phyloP scores from a whole-genome alignment of 2,329 filamentous ascomycete genomes.

The Penicillium fuscoglaucum region DNA sequence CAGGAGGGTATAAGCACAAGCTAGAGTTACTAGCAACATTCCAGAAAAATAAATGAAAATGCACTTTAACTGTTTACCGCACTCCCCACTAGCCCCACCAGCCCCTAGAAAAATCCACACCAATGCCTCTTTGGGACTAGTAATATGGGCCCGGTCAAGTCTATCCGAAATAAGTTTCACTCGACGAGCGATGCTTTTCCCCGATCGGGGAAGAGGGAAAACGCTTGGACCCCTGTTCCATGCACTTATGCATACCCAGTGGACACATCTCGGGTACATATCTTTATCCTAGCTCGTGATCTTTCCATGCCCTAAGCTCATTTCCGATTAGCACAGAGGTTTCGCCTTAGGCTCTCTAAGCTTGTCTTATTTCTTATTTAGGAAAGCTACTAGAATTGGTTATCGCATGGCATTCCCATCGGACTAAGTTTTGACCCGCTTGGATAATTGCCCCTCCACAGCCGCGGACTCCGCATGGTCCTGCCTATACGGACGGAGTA shows the following conservation, averaged over 20 bases:
- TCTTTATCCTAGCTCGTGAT: background rate
- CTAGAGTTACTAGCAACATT: background rate
- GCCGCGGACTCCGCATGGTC: background rate
- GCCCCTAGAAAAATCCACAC: background rate
- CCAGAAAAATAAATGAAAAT: background rate
- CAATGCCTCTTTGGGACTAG: background rate
- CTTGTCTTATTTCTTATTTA: background rate
- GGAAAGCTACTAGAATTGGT: background rate
- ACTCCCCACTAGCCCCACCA: background rate
- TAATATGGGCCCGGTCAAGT: background rate
- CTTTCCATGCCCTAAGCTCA: slow-evolving; percentile 5
- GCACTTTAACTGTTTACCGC: background rate
- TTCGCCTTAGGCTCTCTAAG: too few relatives aligned
- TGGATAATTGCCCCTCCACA: background rate
- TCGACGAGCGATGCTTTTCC: slow-evolving; percentile 23
- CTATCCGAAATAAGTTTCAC: slow-evolving; percentile 12
- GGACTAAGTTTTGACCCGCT: too few relatives aligned
- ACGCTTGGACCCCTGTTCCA: background rate
- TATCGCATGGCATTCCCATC: background rate
- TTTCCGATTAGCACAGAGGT: background rate
- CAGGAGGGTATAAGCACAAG: background rate
- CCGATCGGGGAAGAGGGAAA: slow-evolving; percentile 11
- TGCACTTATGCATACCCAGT: background rate
- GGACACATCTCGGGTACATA: background rate
- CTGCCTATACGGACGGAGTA: background rate